These are phyloP conservation scores for Drosera capensis DNA, from an alignment of 148 eudicot species.

Conservation along the genomic window DNA sequence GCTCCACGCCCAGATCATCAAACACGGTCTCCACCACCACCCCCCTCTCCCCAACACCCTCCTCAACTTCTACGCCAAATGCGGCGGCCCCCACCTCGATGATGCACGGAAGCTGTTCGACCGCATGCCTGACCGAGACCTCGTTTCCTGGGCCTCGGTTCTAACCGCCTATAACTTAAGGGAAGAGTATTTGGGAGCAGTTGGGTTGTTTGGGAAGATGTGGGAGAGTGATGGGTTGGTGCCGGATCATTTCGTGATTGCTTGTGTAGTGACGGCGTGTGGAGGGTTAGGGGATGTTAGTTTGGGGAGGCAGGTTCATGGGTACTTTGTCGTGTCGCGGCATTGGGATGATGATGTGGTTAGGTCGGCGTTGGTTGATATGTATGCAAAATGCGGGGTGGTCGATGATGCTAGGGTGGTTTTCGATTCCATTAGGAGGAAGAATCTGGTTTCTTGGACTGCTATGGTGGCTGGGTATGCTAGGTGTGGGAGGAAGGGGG, in stretches of 20 bases:
- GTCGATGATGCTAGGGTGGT: slow-evolving; percentile 31
- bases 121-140: slow-evolving; percentile 41
- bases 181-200: too few relatives aligned
- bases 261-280: slow-evolving; percentile 47
- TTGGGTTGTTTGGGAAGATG: slow-evolving; percentile 30
- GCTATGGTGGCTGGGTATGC: slow-evolving; percentile 63
- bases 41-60: slow-evolving; percentile 36
- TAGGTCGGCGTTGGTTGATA: slow-evolving; percentile 53
- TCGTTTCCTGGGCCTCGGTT: slow-evolving; percentile 53
- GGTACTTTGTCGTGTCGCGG: slow-evolving; percentile 27
- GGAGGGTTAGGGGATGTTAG: slow-evolving; percentile 22
- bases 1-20: slow-evolving; percentile 53
- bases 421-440: slow-evolving; percentile 31
- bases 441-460: slow-evolving; percentile 51
- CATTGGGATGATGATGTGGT: slow-evolving; percentile 46
- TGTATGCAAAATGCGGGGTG: slow-evolving; percentile 52
- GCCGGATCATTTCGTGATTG: slow-evolving; percentile 51
- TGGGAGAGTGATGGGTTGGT: slow-evolving; percentile 21
- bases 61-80: slow-evolving; percentile 36
- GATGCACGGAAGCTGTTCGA: slow-evolving; percentile 52
- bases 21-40: slow-evolving; percentile 26
- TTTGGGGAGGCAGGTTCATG: slow-evolving; percentile 53
- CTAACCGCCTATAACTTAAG: slow-evolving; percentile 43
- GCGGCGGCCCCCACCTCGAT: slow-evolving; percentile 20
- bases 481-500: slow-evolving; percentile 25